These are phyloP conservation scores for Venturia carpophila DNA, from an alignment of 2,329 filamentous ascomycete genomes.

Conservation along the genomic window DNA sequence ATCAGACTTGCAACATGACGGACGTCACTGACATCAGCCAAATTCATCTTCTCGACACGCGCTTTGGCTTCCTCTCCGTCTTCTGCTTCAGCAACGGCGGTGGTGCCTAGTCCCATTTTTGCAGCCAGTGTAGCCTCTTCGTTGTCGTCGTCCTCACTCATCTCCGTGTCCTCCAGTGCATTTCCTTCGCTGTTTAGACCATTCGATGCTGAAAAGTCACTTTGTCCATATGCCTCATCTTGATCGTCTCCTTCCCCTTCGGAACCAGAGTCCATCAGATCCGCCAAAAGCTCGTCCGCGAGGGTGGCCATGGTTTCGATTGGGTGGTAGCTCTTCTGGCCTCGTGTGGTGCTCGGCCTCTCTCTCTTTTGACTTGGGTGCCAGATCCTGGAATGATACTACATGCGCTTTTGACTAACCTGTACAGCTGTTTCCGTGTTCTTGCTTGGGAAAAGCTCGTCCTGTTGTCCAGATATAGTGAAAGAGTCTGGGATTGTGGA, in stretches of 20 bases:
- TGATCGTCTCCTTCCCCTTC: conserved; percentile 58
- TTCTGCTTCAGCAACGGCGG: conserved; percentile 46
- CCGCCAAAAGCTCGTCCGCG: conserved; percentile 85
- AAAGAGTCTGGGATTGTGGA: background rate
- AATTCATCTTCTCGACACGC: conserved; percentile 74
- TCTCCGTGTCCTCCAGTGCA: conserved; percentile 19
- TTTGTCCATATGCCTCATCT: conserved; percentile 21
- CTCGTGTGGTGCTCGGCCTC: background rate
- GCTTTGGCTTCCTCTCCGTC: conserved; percentile 43
- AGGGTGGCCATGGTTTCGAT: conserved; percentile 66
- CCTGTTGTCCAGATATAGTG: background rate
- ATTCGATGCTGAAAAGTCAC: conserved; percentile 24
- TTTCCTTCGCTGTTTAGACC: conserved; percentile 26
- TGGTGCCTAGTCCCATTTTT: conserved; percentile 50
- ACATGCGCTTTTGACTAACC: background rate
- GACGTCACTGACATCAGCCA: conserved; percentile 66
- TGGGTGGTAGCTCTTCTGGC: background rate
- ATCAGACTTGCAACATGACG: conserved; percentile 72
- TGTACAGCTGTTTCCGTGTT: background rate
- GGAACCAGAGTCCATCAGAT: conserved; percentile 80
- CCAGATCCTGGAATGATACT: background rate
- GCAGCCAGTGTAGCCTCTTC: conserved; percentile 53
- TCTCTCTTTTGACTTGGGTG: background rate
- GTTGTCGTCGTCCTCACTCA: conserved; percentile 32
- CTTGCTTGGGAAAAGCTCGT: too few species aligned